Evolutionary conservation across 1,139 yeast genomes (phyloP), one percentile per base, ranked within the genome.

Genomic region (Diutina neorugosa): DNA sequence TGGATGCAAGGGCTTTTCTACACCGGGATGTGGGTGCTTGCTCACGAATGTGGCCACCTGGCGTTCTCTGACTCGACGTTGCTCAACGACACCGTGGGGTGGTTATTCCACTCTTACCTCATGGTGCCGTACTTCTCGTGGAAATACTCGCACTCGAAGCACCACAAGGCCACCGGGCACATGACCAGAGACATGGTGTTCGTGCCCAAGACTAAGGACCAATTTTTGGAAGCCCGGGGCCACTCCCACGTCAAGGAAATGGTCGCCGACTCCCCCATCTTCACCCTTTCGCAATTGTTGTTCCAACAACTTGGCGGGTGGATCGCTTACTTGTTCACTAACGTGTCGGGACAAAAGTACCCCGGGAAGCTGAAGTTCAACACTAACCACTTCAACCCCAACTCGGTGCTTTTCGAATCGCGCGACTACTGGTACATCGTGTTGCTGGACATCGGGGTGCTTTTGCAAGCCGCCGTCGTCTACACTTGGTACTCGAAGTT

Each of bases 11-110:
- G 81, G 41, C 66, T 76, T 54, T 69, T 76, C 56, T 76, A 73
- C 11, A 77, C 81, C 43, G 85, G 86, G 52, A 58, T 80, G 48
- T 81, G 85, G 85, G 79, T 81, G 54, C 63, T 81, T 65, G 84
- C 84, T 49, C 85, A 80, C 62, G 85, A 80, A 63, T 80, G 85
- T 73, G 85, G 85, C 54, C 85, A 80, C 62, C 80, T 76, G 61
- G 84, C 84, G 14, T 80, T 80, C 62, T 70, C 79, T 54, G 82
- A 78, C 61, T 79, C 77, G 62, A 77, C 74, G 41, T 68, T 69
- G 69, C 73, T 80, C 56, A 80, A 80, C 60, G 84, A 80, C 62
- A 63, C 74, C 42, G 77, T 78, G 52, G 85, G 85, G 51, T 80
- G 84, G 84, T 65, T 79, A 23, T 68, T 80, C 55, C 85, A 80